A percentile compares a stretch with the other conserved stretches of the same genome.
Conservation (phyloP, 768 basidiomycete species). For the Leccinum disarticulatum region DNA sequence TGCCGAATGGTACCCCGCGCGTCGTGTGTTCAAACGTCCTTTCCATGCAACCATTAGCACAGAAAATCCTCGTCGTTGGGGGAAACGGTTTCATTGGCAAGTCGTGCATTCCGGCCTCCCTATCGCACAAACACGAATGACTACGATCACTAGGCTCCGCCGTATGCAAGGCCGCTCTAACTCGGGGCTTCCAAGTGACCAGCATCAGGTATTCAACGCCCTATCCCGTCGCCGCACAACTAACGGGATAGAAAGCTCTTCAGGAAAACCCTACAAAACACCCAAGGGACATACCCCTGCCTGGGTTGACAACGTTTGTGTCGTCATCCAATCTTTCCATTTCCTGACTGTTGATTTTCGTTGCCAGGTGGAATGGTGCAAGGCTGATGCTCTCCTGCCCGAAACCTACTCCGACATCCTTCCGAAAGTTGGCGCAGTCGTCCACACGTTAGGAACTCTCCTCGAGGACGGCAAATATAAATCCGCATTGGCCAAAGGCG, state of each 20-base stretch:
- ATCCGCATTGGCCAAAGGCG: constrained; percentile 56
- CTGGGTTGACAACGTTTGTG: constrained; percentile 74
- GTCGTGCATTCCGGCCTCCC: constrained; percentile 7
- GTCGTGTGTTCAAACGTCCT: not conserved
- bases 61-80: constrained; percentile 89
- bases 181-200: constrained; percentile 81
- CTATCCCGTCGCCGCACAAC: not conserved
- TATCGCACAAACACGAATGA: not conserved
- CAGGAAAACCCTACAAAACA: constrained; percentile 81
- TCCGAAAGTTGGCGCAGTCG: constrained; percentile 68
- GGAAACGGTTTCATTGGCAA: constrained; percentile 96
- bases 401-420: constrained; percentile 70
- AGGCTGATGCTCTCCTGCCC: constrained; percentile 79
- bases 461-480: constrained; percentile 85
- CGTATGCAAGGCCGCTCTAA: constrained; percentile 84
- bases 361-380: constrained; percentile 81
- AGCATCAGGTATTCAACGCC: constrained; percentile 68
- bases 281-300: constrained; percentile 88
- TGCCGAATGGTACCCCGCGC: not conserved
- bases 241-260: constrained; percentile 55
- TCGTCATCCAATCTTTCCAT: constrained; percentile 3
- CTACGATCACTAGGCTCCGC: constrained; percentile 69
- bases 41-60: constrained; percentile 34
- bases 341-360: constrained; percentile 6
- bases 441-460: constrained; percentile 92